Base-by-base conservation (phyloP, 2,329 filamentous ascomycete species). In the Salinomyces thailandicus region DNA sequence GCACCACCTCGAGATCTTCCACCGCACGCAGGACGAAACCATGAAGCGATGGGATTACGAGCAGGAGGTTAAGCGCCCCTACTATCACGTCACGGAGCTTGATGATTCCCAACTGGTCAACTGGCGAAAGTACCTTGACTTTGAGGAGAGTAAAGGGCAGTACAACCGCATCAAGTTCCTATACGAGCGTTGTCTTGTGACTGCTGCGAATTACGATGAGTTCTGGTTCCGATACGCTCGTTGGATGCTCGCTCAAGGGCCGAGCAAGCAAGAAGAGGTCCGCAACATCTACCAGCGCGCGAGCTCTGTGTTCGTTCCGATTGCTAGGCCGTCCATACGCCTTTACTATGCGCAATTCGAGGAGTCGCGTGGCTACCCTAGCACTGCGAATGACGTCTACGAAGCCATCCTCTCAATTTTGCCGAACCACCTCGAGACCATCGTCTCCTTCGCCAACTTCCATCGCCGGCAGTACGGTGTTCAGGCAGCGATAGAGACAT, bases 161-260 rank as follows among this genome's bases (percentile, higher is more conserved):
- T 85, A 78, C 47, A 62, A 69, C 11, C 76, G 91, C 41, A 80
- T 73, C 31, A 74, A 82, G 5, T 91, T 91, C 54, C 65, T 98
- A 19, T 96, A 98, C 57, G 91, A 98, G 66, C 79, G 91, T 35
- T 96, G 87, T 52, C 63, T 98, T 35, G 85, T 94, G 22, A 89
- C 85, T 0, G 93, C 85, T 53, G 89, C 91, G 12, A 81, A 93
- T 48, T 95, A 98, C 56, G 89, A 96, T 33, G 89, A 96, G 56
- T 93, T 96, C 61, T 98, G 91, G 91, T 77, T 93, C 52, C 81
- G 91, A n/a, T 98, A 94, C 61, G 85, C 82, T 12, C 73, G 89
- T 27, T 98, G 91, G 91, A 93, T 95, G 83, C 71, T 74, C 41
- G 77, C 77, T 0, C 84, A 93, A 55, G 64, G 75, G 2, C n/a